Evolutionary conservation across 169 alveolate species (phyloP).

Genomic region (Condylostoma magnum): DNA sequence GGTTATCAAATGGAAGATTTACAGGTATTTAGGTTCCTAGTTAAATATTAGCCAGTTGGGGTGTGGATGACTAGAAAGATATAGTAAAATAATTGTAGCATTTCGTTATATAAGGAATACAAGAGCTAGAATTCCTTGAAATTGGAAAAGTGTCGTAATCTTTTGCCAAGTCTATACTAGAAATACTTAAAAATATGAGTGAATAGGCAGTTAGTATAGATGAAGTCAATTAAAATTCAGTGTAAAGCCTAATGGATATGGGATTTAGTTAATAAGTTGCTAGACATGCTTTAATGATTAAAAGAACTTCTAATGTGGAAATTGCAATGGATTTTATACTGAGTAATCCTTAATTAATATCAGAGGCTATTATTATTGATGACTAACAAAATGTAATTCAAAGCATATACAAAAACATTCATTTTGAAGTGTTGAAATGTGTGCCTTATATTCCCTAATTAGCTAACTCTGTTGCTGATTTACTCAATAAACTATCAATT

Average conservation of each 20-base stretch:
- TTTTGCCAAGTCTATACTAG: constrained; percentile 23
- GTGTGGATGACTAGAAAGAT: background rate
- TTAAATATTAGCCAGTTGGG: background rate
- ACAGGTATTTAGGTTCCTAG: background rate
- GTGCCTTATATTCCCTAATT: background rate
- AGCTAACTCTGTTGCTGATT: background rate
- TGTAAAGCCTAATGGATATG: constrained; percentile 11
- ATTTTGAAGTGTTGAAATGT: too few species aligned
- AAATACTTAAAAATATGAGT: background rate
- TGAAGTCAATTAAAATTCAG: background rate
- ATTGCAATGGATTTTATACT: constrained; percentile 14
- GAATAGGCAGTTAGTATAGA: background rate
- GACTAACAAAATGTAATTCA: too few species aligned
- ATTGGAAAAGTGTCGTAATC: background rate
- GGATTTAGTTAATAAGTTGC: constrained; percentile 2
- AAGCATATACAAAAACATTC: too few species aligned
- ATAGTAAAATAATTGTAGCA: background rate
- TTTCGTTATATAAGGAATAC: background rate
- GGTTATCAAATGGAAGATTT: constrained; percentile 1
- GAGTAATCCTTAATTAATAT: constrained; percentile 9
- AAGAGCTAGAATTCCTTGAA: background rate
- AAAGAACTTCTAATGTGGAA: constrained; percentile 1
- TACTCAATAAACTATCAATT: background rate
- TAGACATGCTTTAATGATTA: constrained; percentile 3
- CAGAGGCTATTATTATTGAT: too few species aligned